Conservation (phyloP, 345 rosid species). For the Syzygium aqueum region DNA sequence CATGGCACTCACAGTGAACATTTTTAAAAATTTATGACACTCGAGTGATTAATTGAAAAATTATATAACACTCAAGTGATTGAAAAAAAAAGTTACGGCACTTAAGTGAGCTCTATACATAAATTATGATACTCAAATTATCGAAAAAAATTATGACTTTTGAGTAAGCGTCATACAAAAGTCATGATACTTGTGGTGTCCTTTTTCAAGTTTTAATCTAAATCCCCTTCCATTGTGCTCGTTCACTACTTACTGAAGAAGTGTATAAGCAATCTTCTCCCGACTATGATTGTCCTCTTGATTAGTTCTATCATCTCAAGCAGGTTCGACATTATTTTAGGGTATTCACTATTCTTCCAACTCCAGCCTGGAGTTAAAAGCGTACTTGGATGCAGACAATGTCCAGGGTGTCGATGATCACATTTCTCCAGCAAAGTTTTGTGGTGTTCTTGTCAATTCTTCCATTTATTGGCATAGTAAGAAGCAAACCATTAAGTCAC, state of each 20-base stretch:
- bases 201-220: too few species aligned
- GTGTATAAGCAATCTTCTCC: neutral
- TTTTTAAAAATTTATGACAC: too few species aligned
- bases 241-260: neutral
- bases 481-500: neutral
- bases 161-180: too few species aligned
- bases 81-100: too few species aligned
- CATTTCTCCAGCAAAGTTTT: neutral
- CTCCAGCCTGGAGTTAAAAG: neutral
- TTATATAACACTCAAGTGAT: too few species aligned
- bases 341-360: neutral
- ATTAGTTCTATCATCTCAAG: neutral
- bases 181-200: too few species aligned
- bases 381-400: neutral
- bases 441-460: neutral
- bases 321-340: neutral
- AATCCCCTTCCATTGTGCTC: neutral
- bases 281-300: neutral
- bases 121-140: too few species aligned
- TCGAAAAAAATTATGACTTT: too few species aligned
- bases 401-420: neutral
- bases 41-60: too few species aligned
- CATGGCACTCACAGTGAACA: too few species aligned
- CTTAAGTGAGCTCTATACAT: too few species aligned
- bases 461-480: neutral